Evolutionary conservation across 805 yeast species (phyloP), one percentile per base, ranked within the genome.

Genomic region (Grigorovia yakushimaensis): DNA sequence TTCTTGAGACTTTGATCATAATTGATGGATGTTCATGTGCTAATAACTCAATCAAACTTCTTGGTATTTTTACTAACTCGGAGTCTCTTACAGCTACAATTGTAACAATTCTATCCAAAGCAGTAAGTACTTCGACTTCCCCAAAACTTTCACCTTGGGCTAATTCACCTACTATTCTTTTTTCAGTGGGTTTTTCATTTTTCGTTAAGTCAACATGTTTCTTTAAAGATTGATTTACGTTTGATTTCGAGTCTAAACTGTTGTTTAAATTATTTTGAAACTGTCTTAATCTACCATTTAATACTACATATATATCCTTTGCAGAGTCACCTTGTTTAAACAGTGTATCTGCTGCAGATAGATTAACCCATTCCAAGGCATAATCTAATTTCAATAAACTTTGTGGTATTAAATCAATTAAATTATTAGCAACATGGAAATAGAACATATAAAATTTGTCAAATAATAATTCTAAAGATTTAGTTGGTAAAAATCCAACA

Each of bases 81-180:
- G 97, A 84, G 54, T 91, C 98, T 59, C 98, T 73, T 0, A 91
- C 85, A 0, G 98, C 95, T 38, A 87, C 79, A 53, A 84, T 74
- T 0, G 89, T 80, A 43, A 73, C 73, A 3, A 78, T 74, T 60
- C 94, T 75, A 48, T 80, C 74, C 10, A 83, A 75, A 11, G 88
- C 88, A 0, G 95, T 88, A 51, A 91, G 71, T 3, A 91, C 97
- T 63, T 91, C 98, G 8, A 93, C 83, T 65, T 91, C 98, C 3
- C 98, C 98, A 50, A 93, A 76, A 39, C 95, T 84, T 56, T 88
- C 94, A 6, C 97, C 97, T 62, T 88, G 95, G 1, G 97, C 96
- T 58, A 79, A 82, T 60, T 91, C 98, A 2, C 84, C 85, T 15
- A 81, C 55, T 1, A 79, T 68, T 59, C 20, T 50, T 51, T 33